A percentile compares a stretch with the other conserved stretches of the same genome.
phyloP scores from a whole-genome alignment of 225 moss, liverwort and hornwort genomes.

The Rhytidiadelphus loreus region DNA sequence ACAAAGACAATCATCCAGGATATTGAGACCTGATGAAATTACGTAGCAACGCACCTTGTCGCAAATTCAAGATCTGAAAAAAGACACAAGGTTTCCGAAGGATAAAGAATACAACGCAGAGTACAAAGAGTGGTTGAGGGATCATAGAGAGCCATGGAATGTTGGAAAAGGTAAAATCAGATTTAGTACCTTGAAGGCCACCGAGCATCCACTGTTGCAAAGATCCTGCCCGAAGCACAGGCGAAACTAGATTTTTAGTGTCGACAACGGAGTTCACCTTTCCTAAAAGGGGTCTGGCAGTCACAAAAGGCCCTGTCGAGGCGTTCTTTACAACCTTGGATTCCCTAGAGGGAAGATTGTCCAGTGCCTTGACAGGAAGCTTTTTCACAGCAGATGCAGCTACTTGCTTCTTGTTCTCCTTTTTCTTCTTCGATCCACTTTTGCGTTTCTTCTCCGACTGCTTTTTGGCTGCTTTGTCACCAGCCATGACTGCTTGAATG shows the following conservation, averaged over 20 bases:
- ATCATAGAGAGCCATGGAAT: not conserved
- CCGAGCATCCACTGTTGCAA: constrained; percentile 44
- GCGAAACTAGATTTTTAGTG: constrained; percentile 24
- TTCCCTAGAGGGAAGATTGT: not conserved
- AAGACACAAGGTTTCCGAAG: not conserved
- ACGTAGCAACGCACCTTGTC: not conserved
- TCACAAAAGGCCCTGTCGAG: constrained; percentile 20
- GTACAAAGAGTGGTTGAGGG: not conserved
- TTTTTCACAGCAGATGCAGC: constrained; percentile 6
- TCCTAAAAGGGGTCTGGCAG: not conserved
- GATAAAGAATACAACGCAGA: not conserved
- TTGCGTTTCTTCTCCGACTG: constrained; percentile 6
- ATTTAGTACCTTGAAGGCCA: constrained; percentile 50
- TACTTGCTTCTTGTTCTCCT: not conserved
- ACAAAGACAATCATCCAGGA: not conserved
- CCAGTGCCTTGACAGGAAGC: constrained; percentile 7
- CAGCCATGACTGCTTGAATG: constrained; percentile 45
- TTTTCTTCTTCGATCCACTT: constrained; percentile 7
- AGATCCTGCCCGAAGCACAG: constrained; percentile 14
- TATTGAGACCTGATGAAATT: not conserved
- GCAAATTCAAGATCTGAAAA: not conserved
- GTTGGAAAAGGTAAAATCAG: not conserved
- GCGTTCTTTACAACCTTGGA: not conserved
- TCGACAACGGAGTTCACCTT: constrained; percentile 5
- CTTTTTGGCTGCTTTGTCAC: constrained; percentile 39